A percentile compares a stretch with the other conserved stretches of the same genome.
Conservation (phyloP, 2,329 filamentous ascomycete species). For the Microdochium nivale region DNA sequence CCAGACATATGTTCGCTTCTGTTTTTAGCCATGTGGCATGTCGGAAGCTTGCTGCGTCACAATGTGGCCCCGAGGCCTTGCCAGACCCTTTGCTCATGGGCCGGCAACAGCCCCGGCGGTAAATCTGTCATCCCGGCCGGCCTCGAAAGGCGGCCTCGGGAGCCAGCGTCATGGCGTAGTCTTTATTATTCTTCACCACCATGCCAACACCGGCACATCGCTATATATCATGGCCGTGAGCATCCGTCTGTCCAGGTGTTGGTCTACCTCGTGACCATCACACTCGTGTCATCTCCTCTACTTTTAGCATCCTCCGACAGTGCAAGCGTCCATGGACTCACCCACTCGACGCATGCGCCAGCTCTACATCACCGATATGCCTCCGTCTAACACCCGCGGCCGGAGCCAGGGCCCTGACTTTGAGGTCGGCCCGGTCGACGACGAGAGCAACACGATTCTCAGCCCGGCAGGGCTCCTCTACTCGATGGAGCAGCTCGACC, state of each 20-base stretch:
- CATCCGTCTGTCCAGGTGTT: neutral
- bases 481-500: slow-evolving; percentile 20
- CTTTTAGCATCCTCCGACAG: slow-evolving; percentile 23
- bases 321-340: slow-evolving; percentile 5
- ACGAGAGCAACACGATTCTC: slow-evolving; percentile 21
- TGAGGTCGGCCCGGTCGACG: slow-evolving; percentile 17
- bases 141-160: neutral
- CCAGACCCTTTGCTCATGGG: neutral
- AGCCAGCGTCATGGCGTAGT: neutral
- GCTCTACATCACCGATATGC: slow-evolving; percentile 32
- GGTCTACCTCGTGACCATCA: slow-evolving; percentile 5
- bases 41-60: neutral
- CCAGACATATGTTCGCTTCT: neutral
- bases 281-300: slow-evolving; percentile 12
- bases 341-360: slow-evolving; percentile 24
- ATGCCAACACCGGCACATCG: neutral
- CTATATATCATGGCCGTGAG: neutral
- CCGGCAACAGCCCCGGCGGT: neutral
- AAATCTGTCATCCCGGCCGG: neutral
- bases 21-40: neutral
- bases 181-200: neutral
- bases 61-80: neutral
- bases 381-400: slow-evolving; percentile 20
- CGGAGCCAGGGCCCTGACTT: slow-evolving; percentile 17
- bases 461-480: slow-evolving; percentile 27